A percentile compares a stretch with the other conserved stretches of the same genome.
Evolutionary conservation across 768 basidiomycete genomes (phyloP).

Genomic region (Coprinopsis cinerea): DNA sequence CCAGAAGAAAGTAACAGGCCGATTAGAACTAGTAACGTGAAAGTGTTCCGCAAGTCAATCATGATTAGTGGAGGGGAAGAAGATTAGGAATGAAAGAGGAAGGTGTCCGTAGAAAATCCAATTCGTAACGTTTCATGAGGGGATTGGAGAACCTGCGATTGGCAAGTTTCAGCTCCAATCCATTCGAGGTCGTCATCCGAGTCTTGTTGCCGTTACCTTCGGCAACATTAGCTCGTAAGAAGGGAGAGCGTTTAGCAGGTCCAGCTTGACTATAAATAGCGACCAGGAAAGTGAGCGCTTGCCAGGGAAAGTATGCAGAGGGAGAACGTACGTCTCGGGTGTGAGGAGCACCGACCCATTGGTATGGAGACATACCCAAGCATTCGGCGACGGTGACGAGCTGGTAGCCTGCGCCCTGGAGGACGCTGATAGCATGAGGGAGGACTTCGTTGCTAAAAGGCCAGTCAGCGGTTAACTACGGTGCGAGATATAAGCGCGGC

Average conservation of each 20-base stretch:
- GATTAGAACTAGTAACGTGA: too few relatives aligned
- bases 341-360: constrained; percentile 24
- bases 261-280: background rate
- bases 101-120: too few relatives aligned
- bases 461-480: background rate
- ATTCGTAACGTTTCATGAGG: too few relatives aligned
- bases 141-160: too few relatives aligned
- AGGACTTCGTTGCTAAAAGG: constrained; percentile 25
- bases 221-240: too few relatives aligned
- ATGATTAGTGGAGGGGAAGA: too few relatives aligned
- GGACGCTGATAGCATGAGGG: constrained; percentile 31
- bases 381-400: constrained; percentile 41
- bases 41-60: too few relatives aligned
- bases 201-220: too few relatives aligned
- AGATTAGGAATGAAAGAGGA: too few relatives aligned
- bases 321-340: constrained; percentile 24
- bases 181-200: too few relatives aligned
- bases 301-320: background rate
- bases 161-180: too few relatives aligned
- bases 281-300: background rate
- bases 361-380: constrained; percentile 32
- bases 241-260: background rate
- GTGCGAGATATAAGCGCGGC: background rate
- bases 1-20: too few relatives aligned
- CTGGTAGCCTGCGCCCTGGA: constrained; percentile 34